A percentile compares a stretch with the other conserved stretches of the same genome.
phyloP scores from a whole-genome alignment of 441 rosid species.

The Populus hybrid region DNA sequence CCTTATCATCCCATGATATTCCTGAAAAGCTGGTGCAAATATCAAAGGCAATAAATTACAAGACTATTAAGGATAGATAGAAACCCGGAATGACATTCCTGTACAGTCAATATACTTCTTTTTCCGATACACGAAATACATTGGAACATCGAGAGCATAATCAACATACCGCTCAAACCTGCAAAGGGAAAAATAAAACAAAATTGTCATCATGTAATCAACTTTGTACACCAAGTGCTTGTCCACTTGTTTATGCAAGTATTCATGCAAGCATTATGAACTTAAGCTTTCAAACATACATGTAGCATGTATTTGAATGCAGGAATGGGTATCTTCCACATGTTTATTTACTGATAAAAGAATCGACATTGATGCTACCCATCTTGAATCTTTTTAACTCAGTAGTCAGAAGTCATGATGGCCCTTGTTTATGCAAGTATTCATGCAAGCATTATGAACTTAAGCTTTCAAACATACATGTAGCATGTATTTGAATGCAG shows the following conservation, averaged over 20 bases:
- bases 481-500: neutral
- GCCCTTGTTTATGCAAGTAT: neutral
- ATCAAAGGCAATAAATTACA: conserved; percentile 30
- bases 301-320: neutral
- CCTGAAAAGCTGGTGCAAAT: conserved; percentile 3
- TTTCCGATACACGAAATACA: conserved; percentile 93
- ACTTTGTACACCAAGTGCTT: neutral
- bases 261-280: neutral
- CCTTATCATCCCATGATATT: neutral
- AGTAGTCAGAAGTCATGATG: neutral
- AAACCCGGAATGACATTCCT: conserved; percentile 96
- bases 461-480: neutral
- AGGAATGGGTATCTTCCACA: neutral
- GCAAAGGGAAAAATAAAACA: conserved; percentile 22
- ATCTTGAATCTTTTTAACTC: neutral
- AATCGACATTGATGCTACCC: neutral
- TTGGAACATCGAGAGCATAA: conserved; percentile 97
- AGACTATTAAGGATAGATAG: conserved; percentile 44
- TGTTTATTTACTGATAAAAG: neutral
- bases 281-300: neutral
- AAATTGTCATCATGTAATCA: neutral
- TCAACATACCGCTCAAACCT: conserved; percentile 99
- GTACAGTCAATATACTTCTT: conserved; percentile 86
- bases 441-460: neutral
- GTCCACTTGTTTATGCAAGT: neutral